A percentile compares a stretch with the other conserved stretches of the same genome.
phyloP scores from a whole-genome alignment of 371 early-diverging fungal species.

The Pancytospora philotis region DNA sequence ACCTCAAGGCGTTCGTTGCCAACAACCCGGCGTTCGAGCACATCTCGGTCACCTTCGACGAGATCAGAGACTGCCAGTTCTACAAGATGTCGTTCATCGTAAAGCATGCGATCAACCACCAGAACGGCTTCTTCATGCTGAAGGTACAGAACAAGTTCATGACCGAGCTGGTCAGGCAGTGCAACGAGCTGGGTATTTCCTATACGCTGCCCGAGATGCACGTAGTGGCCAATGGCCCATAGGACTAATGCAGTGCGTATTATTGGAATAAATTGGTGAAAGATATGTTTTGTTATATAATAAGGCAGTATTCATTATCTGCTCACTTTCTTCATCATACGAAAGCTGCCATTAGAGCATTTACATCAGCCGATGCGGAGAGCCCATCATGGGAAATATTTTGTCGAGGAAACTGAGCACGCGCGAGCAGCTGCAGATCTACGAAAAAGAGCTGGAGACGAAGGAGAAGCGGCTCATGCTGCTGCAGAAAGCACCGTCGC shows the following conservation, averaged over 20 bases:
- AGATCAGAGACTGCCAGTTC: conserved; percentile 37
- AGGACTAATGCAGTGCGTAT: no score
- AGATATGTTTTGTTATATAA: no score
- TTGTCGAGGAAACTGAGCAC: not conserved
- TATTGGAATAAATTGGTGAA: no score
- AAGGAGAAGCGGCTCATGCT: not conserved
- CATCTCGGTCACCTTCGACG: conserved; percentile 11
- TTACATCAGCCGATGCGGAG: no score
- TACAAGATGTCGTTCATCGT: conserved; percentile 41
- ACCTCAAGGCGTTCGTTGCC: conserved; percentile 39
- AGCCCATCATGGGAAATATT: conserved; percentile 3
- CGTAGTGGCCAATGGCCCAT: no score
- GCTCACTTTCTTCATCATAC: no score
- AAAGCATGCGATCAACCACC: conserved; percentile 57
- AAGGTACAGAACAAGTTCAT: conserved; percentile 56
- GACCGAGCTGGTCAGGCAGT: conserved; percentile 14
- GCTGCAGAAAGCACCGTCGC: not conserved
- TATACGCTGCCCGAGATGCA: not conserved
- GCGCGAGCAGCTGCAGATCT: not conserved
- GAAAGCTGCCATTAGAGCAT: no score
- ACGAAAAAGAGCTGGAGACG: not conserved
- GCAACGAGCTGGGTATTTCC: not conserved
- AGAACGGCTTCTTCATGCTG: conserved; percentile 59
- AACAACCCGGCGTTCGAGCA: conserved; percentile 35
- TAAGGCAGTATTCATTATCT: no score